Percentiles rank a stretch among this genome's conserved stretches.
phyloP scores from a whole-genome alignment of 768 basidiomycete genomes.

The Mycena latifolia region DNA sequence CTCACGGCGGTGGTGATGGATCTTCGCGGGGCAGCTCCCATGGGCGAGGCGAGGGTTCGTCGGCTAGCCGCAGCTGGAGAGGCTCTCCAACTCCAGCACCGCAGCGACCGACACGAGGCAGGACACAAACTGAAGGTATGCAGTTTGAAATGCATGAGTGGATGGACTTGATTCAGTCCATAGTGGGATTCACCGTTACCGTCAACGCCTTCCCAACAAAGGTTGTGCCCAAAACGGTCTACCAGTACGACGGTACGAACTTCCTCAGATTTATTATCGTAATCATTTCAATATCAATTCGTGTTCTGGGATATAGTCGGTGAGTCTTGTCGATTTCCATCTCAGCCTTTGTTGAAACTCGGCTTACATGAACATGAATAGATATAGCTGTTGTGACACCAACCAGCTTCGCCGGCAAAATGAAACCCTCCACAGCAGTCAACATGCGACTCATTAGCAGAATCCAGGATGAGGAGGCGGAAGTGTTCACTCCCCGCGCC shows the following conservation, averaged over 20 bases:
- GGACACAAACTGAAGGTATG: not conserved
- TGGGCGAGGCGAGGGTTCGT: not conserved
- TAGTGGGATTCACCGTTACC: no score
- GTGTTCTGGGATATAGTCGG: conserved; percentile 4
- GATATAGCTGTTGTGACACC: conserved; percentile 56
- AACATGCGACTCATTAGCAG: conserved; percentile 62
- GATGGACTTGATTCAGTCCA: not conserved
- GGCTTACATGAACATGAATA: not conserved
- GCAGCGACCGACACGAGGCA: no score
- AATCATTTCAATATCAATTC: not conserved
- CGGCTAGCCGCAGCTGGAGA: no score
- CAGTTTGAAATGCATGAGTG: no score
- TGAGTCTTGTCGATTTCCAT: not conserved
- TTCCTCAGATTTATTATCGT: not conserved
- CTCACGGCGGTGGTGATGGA: not conserved
- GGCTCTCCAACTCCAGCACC: no score
- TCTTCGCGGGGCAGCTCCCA: not conserved
- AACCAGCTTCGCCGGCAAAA: conserved; percentile 13
- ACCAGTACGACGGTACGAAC: conserved; percentile 77
- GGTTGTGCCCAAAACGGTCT: conserved; percentile 65
- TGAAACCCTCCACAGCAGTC: conserved; percentile 57
- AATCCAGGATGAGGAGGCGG: conserved; percentile 57
- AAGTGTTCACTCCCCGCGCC: conserved; percentile 57
- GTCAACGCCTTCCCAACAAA: conserved; percentile 66
- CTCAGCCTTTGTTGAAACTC: not conserved